Conservation (phyloP, 1,284 basidiomycete species). For the Trichosporon sp. region DNA sequence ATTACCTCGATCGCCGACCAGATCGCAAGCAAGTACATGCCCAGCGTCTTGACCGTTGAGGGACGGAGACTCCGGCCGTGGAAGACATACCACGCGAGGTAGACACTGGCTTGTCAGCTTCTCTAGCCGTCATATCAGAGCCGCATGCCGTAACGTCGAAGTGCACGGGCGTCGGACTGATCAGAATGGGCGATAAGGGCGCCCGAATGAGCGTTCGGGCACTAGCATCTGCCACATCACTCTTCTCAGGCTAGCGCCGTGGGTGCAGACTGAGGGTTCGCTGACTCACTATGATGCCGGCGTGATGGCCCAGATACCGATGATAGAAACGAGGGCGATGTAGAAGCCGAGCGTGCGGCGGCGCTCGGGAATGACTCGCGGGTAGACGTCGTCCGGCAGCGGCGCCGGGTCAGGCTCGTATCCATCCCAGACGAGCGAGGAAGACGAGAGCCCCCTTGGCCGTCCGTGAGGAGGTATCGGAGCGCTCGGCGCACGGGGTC, state of each 20-base stretch:
- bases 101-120: constrained; percentile 33
- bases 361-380: neutral
- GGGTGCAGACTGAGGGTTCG: neutral
- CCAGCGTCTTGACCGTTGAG: constrained; percentile 6
- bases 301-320: constrained; percentile 64
- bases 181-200: neutral
- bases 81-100: constrained; percentile 52
- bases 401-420: neutral
- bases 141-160: no score
- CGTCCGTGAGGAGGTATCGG: neutral
- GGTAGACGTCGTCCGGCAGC: constrained; percentile 8
- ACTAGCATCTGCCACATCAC: neutral
- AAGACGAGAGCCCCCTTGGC: neutral
- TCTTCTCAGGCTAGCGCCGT: neutral
- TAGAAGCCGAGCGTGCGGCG: constrained; percentile 24
- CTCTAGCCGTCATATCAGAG: no score
- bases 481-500: neutral
- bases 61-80: constrained; percentile 41
- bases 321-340: constrained; percentile 49
- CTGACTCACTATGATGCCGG: constrained; percentile 60
- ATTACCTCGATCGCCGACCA: constrained; percentile 45
- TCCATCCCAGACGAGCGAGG: neutral
- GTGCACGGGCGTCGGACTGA: neutral
- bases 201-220: neutral
- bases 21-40: constrained; percentile 23